Percentiles rank a stretch among this genome's conserved stretches.
Evolutionary conservation across 441 rosid species (phyloP).

Genomic region (Jatropha multifida): DNA sequence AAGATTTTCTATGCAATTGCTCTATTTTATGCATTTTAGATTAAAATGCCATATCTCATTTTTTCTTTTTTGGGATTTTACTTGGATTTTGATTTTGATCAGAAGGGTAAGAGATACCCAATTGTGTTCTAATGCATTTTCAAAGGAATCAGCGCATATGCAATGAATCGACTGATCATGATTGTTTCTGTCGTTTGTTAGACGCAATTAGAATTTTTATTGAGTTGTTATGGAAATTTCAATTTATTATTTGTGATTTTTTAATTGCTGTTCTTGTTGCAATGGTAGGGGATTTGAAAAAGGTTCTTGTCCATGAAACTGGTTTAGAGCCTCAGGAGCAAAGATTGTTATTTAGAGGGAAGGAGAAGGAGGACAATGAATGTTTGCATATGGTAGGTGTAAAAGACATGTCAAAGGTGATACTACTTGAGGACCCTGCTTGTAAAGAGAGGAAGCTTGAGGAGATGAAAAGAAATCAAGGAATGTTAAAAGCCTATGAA

Average conservation of each 20-base stretch:
- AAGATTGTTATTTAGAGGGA: constrained; percentile 53
- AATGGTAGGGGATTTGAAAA: constrained; percentile 53
- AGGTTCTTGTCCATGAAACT: constrained; percentile 36
- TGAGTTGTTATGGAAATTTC: not conserved
- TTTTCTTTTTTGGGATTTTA: constrained; percentile 1
- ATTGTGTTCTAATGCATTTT: not conserved
- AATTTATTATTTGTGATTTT: constrained; percentile 12
- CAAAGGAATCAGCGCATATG: no score
- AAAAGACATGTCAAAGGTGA: constrained; percentile 50
- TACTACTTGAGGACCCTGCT: constrained; percentile 54
- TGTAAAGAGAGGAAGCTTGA: constrained; percentile 53
- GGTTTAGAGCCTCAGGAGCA: constrained; percentile 55
- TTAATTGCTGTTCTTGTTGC: constrained; percentile 15
- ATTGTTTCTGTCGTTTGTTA: not conserved
- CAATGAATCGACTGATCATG: no score
- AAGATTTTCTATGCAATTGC: not conserved
- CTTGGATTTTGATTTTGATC: not conserved
- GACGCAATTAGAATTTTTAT: not conserved
- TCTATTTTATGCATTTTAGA: constrained; percentile 4
- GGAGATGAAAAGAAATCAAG: constrained; percentile 39
- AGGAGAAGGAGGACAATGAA: constrained; percentile 52
- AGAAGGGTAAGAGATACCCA: not conserved
- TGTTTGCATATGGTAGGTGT: constrained; percentile 51
- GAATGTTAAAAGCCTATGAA: constrained; percentile 36
- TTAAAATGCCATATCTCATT: constrained; percentile 1